Conservation (phyloP, 371 early-diverging fungal species). For the Mortierella sp. region DNA sequence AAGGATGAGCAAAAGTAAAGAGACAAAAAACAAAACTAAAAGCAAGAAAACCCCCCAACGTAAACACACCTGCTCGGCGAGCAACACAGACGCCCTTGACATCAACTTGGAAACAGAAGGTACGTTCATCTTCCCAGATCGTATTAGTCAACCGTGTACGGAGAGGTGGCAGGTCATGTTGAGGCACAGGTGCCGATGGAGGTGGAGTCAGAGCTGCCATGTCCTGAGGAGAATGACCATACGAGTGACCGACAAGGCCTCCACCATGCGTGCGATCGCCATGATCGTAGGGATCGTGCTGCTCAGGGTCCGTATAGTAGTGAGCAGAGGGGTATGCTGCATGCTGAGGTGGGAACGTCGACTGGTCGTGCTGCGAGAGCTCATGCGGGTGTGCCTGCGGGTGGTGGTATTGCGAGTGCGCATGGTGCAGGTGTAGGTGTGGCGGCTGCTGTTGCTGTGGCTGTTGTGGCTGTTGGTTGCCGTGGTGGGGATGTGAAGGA, state of each 20-base stretch:
- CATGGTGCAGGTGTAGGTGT: constrained; percentile 17
- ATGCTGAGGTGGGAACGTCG: constrained; percentile 30
- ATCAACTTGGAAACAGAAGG: constrained; percentile 84
- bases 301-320: constrained; percentile 39
- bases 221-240: constrained; percentile 41
- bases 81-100: constrained; percentile 82
- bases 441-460: constrained; percentile 25
- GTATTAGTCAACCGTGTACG: constrained; percentile 71
- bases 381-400: constrained; percentile 27
- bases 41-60: not conserved
- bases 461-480: constrained; percentile 25
- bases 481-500: constrained; percentile 19
- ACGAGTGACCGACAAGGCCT: constrained; percentile 48
- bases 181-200: constrained; percentile 61
- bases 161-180: constrained; percentile 52
- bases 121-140: constrained; percentile 87
- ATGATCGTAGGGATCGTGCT: constrained; percentile 43
- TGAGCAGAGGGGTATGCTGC: constrained; percentile 33
- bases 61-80: constrained; percentile 71
- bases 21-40: constrained; percentile 10
- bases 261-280: constrained; percentile 46
- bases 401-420: constrained; percentile 40
- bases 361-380: constrained; percentile 47
- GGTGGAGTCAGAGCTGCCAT: constrained; percentile 47
- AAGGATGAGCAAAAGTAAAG: constrained; percentile 6